Conservation (phyloP, 2,329 filamentous ascomycete species). For the Helotiales sp. region DNA sequence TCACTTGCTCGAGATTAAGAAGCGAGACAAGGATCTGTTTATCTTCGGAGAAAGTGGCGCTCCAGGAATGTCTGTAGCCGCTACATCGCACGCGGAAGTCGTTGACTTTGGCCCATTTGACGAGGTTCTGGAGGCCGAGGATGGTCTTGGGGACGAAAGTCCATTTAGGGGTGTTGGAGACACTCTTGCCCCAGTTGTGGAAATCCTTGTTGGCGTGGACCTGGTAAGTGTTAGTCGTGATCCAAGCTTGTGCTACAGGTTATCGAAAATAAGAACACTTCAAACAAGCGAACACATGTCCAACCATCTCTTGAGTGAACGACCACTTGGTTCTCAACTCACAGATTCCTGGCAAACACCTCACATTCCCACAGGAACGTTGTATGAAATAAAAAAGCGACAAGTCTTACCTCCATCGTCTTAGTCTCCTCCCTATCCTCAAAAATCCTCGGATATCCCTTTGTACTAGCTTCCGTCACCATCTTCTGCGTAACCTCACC, state of each 20-base stretch:
- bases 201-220: slow-evolving; percentile 44
- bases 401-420: slow-evolving; percentile 43
- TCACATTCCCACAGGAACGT: neutral
- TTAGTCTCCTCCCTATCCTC: slow-evolving; percentile 42
- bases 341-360: neutral
- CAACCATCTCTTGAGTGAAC: neutral
- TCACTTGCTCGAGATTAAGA: slow-evolving; percentile 47
- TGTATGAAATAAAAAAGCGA: neutral
- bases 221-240: slow-evolving; percentile 23
- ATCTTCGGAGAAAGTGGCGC: slow-evolving; percentile 47
- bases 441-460: slow-evolving; percentile 38
- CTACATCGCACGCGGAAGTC: slow-evolving; percentile 48
- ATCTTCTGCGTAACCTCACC: neutral
- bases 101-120: slow-evolving; percentile 45
- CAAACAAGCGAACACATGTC: neutral
- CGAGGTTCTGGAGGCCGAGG: slow-evolving; percentile 48
- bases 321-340: neutral
- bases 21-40: slow-evolving; percentile 51
- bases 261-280: neutral
- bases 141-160: slow-evolving; percentile 51
- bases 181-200: slow-evolving; percentile 49
- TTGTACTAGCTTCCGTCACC: neutral
- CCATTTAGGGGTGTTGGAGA: slow-evolving; percentile 47
- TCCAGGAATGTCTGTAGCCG: slow-evolving; percentile 53
- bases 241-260: neutral